Base-by-base conservation (phyloP, 257 asterid genomes). In the Sherardia arvensis region DNA sequence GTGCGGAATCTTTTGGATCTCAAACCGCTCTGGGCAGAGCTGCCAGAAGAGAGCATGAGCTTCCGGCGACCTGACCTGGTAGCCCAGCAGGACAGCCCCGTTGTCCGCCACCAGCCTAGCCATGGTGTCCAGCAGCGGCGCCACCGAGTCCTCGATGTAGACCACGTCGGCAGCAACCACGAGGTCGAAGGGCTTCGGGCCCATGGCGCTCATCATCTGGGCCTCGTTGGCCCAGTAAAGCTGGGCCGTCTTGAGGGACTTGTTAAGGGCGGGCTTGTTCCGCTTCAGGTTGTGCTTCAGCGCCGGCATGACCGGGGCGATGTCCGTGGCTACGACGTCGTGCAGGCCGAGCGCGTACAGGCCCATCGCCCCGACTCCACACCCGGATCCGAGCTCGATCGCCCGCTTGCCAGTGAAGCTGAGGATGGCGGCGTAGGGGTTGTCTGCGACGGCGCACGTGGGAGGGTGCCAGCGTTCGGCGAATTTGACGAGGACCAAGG, bases 281-380 rank as follows among this genome's bases (percentile, higher is more conserved):
- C 83, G 77, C 69, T 91, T 91, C 45, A 91, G 77, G 62, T 91
- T 91, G 82, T 80, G 96, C 68, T 80, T 87, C 33, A 92, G 47
- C 20, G 99, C 99, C 27, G 97, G 97, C 95, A 89, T 87, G 6
- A 92, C 99, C n/a, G 99, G 90, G 34, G 96, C 82, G 57, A 89
- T 89, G 76, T 92, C 99, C 7, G 99, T 92, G 25, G 85, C 73
- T 6, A 92, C 68, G 78, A 89, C 60, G 77, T 92, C 85, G 59
- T 76, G 82, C 27, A 92, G 84, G 71, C 97, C 97, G 51, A 92
- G 81, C 22, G 81, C 57, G 80, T 75, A 89, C 17, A 92, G 68
- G 20, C 95, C 97, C 97, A 89, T 89, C 64, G 88, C 73, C 38
- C 96, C 86, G 57, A 69, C 95, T 12, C 96, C 99, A 77, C 97